phyloP scores from a whole-genome alignment of 1,284 basidiomycete species.

The Ustilago tritici region DNA sequence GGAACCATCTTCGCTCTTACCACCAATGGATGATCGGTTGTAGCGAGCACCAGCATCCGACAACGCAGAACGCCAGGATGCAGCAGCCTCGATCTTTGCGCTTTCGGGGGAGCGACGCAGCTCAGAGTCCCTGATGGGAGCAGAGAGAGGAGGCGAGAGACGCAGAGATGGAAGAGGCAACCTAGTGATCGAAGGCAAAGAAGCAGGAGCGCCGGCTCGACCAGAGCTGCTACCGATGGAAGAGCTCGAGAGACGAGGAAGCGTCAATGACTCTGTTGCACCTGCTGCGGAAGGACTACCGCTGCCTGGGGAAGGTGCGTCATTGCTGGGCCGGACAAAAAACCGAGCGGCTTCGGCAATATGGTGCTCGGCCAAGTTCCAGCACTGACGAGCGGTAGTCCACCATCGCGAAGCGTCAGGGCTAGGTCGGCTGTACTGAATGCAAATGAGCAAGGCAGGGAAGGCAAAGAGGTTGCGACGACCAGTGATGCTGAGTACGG shows the following conservation, averaged over 20 bases:
- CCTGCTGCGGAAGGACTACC: not conserved
- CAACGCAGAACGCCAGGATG: constrained; percentile 25
- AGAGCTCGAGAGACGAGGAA: constrained; percentile 40
- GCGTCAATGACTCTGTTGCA: constrained; percentile 26
- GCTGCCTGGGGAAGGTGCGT: constrained; percentile 39
- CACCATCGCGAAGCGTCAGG: constrained; percentile 49
- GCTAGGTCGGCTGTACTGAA: constrained; percentile 44
- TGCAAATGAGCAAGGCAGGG: constrained; percentile 49
- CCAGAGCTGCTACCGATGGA: constrained; percentile 16
- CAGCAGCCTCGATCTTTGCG: constrained; percentile 4
- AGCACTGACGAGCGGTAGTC: constrained; percentile 51
- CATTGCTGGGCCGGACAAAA: constrained; percentile 48
- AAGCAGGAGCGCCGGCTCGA: constrained; percentile 14
- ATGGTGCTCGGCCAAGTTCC: constrained; percentile 45
- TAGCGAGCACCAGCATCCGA: constrained; percentile 9
- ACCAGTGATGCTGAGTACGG: constrained; percentile 46
- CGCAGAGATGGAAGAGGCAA: constrained; percentile 44
- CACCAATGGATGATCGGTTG: constrained; percentile 37
- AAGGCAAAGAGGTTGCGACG: constrained; percentile 52
- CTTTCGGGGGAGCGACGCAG: constrained; percentile 20
- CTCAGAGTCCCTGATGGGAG: constrained; percentile 11
- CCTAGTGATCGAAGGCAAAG: constrained; percentile 36
- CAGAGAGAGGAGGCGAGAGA: constrained; percentile 38
- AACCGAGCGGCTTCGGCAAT: constrained; percentile 40
- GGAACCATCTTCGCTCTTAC: constrained; percentile 31